Evolutionary conservation across 345 rosid species (phyloP), one percentile per base, ranked within the genome.

Genomic region (Euphorbia lathyris): DNA sequence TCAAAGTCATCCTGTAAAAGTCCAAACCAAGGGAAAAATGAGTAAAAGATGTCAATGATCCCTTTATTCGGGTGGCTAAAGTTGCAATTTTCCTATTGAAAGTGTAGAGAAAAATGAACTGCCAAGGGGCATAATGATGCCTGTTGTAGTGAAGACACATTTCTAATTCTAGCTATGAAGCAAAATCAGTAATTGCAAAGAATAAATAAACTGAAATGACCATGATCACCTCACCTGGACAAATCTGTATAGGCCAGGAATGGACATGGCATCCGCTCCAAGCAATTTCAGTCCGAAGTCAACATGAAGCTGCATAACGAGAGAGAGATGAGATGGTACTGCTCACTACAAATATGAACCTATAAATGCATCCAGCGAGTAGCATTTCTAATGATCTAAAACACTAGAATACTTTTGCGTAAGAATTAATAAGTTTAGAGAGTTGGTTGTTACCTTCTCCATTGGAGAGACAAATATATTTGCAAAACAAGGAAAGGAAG

Each of bases 401-500:
- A 38, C 63, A 56, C 26, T n/a, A n/a, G n/a, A n/a, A n/a, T n/a
- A n/a, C n/a, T 23, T 23, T 20, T 27, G n/a, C n/a, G n/a, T n/a
- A n/a, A n/a, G n/a, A n/a, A n/a, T n/a, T n/a, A n/a, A n/a, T n/a
- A n/a, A n/a, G 63, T 55, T 27, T 40, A 27, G 7, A 9, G 61
- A 3, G 48, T 14, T 30, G 3, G 58, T 61, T 57, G 83, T 4
- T 69, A 91, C 98, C 96, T 90, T 95, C 57, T 92, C 92, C 93
- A 92, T 90, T 38, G 92, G 95, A 73, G 99, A 92, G 25, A 95
- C 96, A 20, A 58, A 82, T 40, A 95, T 87, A 57, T 72, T 92
- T 67, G 97, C 97, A 76, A 92, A 95, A 78, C 99, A 95, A 43
- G 99, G 99, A 72, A 95, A 92, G 67, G 86, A 74, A 7, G 97